A percentile compares a stretch with the other conserved stretches of the same genome.
Evolutionary conservation across 2,329 filamentous ascomycete species (phyloP).

Genomic region (Sclerotinia glacialis): DNA sequence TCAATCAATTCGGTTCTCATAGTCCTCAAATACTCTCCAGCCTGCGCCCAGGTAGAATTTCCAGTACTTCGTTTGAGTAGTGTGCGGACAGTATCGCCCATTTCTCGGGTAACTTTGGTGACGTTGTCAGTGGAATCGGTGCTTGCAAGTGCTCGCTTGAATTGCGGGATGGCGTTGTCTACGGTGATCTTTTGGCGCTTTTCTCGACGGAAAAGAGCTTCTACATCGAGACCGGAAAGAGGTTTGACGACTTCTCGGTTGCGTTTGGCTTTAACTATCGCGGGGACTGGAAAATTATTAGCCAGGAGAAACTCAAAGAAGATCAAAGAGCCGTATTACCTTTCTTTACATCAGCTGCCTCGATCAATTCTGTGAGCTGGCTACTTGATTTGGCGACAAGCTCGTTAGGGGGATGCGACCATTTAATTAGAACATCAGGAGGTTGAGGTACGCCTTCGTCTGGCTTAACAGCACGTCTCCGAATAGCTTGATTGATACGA

Average conservation of each 20-base stretch:
- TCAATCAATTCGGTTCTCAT: conserved; percentile 75
- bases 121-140: conserved; percentile 61
- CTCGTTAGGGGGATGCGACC: conserved; percentile 67
- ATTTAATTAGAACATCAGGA: conserved; percentile 65
- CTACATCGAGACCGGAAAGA: conserved; percentile 84
- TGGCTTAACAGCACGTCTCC: conserved; percentile 74
- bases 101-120: conserved; percentile 67
- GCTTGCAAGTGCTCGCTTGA: conserved; percentile 71
- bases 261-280: conserved; percentile 72
- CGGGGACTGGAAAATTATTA: conserved; percentile 57
- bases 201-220: conserved; percentile 67
- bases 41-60: conserved; percentile 69
- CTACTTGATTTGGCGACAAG: conserved; percentile 57
- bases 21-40: conserved; percentile 71
- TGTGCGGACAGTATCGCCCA: conserved; percentile 66
- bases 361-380: conserved; percentile 61
- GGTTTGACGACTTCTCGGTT: conserved; percentile 68
- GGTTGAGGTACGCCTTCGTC: conserved; percentile 60
- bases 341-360: conserved; percentile 78
- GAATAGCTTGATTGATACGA: conserved; percentile 80
- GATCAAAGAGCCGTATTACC: conserved; percentile 45
- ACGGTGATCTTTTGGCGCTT: conserved; percentile 53
- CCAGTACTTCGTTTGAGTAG: conserved; percentile 73
- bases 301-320: background rate
- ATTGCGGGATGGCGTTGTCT: conserved; percentile 83